Conservation (phyloP, 1,139 yeast species). For the Lodderomyces margitis region DNA sequence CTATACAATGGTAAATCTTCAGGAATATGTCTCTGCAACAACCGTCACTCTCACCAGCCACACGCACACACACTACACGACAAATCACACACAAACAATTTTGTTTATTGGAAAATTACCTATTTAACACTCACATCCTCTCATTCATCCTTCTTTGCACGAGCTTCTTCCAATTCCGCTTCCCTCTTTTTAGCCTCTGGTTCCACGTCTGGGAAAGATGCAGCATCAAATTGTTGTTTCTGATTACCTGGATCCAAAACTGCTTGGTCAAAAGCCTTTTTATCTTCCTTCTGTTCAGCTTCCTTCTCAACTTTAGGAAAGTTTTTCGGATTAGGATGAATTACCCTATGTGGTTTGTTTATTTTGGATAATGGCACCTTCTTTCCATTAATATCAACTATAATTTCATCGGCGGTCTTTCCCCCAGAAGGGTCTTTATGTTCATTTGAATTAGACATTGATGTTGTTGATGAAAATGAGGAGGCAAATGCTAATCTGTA, state of each 20-base stretch:
- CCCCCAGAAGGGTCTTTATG: conserved; percentile 14
- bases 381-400: conserved; percentile 36
- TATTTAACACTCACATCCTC: neutral
- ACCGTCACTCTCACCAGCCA: no score
- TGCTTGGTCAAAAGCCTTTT: conserved; percentile 11
- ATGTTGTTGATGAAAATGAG: conserved; percentile 1
- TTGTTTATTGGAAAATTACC: neutral
- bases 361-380: conserved; percentile 36
- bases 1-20: no score
- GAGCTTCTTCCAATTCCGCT: conserved; percentile 16
- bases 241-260: conserved; percentile 26
- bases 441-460: conserved; percentile 9
- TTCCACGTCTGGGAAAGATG: conserved; percentile 26
- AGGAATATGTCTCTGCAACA: no score
- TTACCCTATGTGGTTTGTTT: conserved; percentile 43
- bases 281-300: conserved; percentile 26
- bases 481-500: conserved; percentile 10
- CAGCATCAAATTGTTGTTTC: conserved; percentile 24
- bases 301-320: conserved; percentile 28
- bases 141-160: conserved; percentile 7
- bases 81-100: neutral
- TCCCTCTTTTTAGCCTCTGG: conserved; percentile 31
- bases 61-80: neutral
- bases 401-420: conserved; percentile 21
- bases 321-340: conserved; percentile 19